Conservation (phyloP, 2,329 filamentous ascomycete genomes). For the Pleomassaria siparia region DNA sequence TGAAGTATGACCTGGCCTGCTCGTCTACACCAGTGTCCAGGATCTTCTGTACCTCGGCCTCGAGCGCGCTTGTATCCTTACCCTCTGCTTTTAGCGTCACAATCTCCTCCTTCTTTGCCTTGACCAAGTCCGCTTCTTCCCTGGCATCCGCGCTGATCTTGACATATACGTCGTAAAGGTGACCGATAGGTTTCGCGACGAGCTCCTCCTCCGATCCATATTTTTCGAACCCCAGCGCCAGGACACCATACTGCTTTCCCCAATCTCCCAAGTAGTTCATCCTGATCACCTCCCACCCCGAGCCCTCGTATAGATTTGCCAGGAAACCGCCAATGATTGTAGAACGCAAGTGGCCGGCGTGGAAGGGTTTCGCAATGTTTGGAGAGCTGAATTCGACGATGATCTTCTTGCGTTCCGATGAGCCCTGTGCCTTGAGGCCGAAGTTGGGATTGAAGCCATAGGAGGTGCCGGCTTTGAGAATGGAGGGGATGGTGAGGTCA, state of each 20-base stretch:
- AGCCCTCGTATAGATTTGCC: conserved; percentile 66
- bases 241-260: conserved; percentile 72
- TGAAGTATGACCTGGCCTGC: conserved; percentile 71
- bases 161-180: conserved; percentile 81
- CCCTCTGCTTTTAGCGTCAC: conserved; percentile 43
- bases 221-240: conserved; percentile 73
- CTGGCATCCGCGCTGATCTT: conserved; percentile 66
- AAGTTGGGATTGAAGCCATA: conserved; percentile 66
- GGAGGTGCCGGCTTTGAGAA: conserved; percentile 61
- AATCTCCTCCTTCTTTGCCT: conserved; percentile 53
- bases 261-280: conserved; percentile 81
- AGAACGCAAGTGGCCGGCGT: conserved; percentile 70
- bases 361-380: conserved; percentile 67
- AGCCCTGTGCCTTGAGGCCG: conserved; percentile 59
- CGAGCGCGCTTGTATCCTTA: conserved; percentile 44
- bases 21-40: conserved; percentile 57
- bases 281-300: conserved; percentile 70
- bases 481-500: conserved; percentile 67
- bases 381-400: conserved; percentile 83
- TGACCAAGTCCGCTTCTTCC: conserved; percentile 67
- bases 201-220: conserved; percentile 75
- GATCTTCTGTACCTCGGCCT: conserved; percentile 46
- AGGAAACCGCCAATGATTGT: conserved; percentile 77
- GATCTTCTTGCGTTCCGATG: conserved; percentile 64
- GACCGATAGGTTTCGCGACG: conserved; percentile 73